A percentile compares a stretch with the other conserved stretches of the same genome.
These are phyloP conservation scores for Agaricus blazei DNA, from an alignment of 768 basidiomycete genomes.

Conservation along the genomic window DNA sequence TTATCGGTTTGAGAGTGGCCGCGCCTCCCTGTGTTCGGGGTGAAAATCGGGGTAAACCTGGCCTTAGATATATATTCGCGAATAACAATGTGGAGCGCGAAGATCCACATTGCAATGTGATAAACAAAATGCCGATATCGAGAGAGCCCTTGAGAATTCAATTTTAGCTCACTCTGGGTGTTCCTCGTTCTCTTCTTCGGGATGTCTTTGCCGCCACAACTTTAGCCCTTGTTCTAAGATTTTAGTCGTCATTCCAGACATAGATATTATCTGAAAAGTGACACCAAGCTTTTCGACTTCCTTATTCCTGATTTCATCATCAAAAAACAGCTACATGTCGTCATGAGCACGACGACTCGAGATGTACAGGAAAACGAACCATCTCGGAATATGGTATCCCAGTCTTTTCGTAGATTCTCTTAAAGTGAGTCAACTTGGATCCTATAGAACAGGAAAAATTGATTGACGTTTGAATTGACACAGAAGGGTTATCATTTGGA, in stretches of 20 bases:
- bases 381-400: conserved; percentile 78
- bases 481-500: not conserved
- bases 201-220: conserved; percentile 58
- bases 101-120: too few species aligned
- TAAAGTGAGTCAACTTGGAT: conserved; percentile 82
- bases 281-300: conserved; percentile 71
- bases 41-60: too few species aligned
- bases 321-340: conserved; percentile 53
- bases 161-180: not conserved
- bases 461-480: not conserved
- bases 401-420: conserved; percentile 63
- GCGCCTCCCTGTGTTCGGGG: too few species aligned
- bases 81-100: too few species aligned
- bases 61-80: too few species aligned
- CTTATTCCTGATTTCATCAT: conserved; percentile 61
- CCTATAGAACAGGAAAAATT: conserved; percentile 30
- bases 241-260: conserved; percentile 50
- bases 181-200: conserved; percentile 11
- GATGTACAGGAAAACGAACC: conserved; percentile 33
- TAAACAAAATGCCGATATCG: too few species aligned
- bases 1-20: too few species aligned
- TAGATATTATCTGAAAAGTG: conserved; percentile 68
- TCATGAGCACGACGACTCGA: not conserved
- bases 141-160: too few species aligned
- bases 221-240: conserved; percentile 67